Percentiles rank a stretch among this genome's conserved stretches.
Conservation (phyloP, 768 basidiomycete genomes). For the Leccinum pellstonianum region DNA sequence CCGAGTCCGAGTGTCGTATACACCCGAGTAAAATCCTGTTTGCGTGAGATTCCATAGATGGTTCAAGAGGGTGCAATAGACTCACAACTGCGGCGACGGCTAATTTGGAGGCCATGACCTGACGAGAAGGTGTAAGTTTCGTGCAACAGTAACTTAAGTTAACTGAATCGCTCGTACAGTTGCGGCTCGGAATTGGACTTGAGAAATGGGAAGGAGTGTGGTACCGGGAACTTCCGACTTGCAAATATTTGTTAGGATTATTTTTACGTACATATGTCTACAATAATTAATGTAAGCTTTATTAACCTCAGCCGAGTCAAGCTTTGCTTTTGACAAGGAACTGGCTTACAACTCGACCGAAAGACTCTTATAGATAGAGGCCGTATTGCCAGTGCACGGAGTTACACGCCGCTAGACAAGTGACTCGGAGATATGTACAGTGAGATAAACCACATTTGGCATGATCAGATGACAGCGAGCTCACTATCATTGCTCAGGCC, state of each 20-base stretch:
- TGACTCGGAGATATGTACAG: background rate
- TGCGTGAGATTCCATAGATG: conserved; percentile 7
- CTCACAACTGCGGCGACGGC: conserved; percentile 64
- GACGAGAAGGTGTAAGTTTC: background rate
- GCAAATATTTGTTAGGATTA: conserved; percentile 11
- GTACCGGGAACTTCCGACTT: conserved; percentile 31
- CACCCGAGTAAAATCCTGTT: conserved; percentile 80
- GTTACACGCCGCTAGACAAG: background rate
- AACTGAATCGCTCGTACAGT: conserved; percentile 15
- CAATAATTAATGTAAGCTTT: background rate
- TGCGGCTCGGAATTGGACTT: conserved; percentile 15
- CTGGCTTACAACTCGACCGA: background rate
- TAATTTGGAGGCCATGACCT: conserved; percentile 69
- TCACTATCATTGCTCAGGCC: background rate
- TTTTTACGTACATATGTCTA: background rate
- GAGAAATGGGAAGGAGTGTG: conserved; percentile 8
- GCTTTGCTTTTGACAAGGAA: background rate
- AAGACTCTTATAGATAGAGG: background rate
- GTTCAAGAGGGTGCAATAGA: conserved; percentile 1
- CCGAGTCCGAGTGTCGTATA: conserved; percentile 82
- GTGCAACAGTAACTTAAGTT: background rate
- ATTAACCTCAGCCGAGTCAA: no score
- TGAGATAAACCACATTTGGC: background rate
- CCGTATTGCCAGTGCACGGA: background rate
- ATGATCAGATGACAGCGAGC: conserved; percentile 7